Percentiles rank a stretch among this genome's conserved stretches.
Evolutionary conservation across 2,329 filamentous ascomycete species (phyloP).

Genomic region (Beauveria australis): DNA sequence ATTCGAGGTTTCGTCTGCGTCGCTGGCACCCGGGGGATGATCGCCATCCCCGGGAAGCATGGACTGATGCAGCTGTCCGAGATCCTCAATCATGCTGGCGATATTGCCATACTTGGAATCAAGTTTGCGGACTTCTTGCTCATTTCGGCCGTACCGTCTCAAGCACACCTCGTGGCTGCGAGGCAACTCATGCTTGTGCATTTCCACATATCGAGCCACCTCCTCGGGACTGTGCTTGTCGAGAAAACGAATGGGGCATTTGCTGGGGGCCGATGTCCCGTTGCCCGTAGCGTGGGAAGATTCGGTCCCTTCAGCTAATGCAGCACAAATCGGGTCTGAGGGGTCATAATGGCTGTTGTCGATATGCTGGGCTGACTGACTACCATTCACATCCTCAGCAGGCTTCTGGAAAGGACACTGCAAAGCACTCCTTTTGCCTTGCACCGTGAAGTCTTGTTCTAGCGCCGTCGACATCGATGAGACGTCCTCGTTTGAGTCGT

Average conservation of each 20-base stretch:
- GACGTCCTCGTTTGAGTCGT: slow-evolving; percentile 32
- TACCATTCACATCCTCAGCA: slow-evolving; percentile 25
- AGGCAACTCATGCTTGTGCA: slow-evolving; percentile 89
- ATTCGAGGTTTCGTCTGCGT: slow-evolving; percentile 47
- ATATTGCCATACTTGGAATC: slow-evolving; percentile 92
- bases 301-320: slow-evolving; percentile 52
- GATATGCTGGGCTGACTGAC: slow-evolving; percentile 16
- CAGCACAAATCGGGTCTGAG: slow-evolving; percentile 54
- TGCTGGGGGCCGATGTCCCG: slow-evolving; percentile 43
- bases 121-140: slow-evolving; percentile 75
- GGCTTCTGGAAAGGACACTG: slow-evolving; percentile 68
- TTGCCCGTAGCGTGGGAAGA: slow-evolving; percentile 36
- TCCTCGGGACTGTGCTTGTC: slow-evolving; percentile 91
- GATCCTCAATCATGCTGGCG: slow-evolving; percentile 87
- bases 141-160: slow-evolving; percentile 78
- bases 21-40: slow-evolving; percentile 27
- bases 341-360: slow-evolving; percentile 35
- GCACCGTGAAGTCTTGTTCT: slow-evolving; percentile 85
- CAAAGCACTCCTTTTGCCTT: slow-evolving; percentile 70
- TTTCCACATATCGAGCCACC: slow-evolving; percentile 87
- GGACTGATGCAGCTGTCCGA: slow-evolving; percentile 79
- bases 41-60: slow-evolving; percentile 61
- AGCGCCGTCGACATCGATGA: slow-evolving; percentile 58
- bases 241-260: slow-evolving; percentile 87
- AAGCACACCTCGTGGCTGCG: slow-evolving; percentile 91